phyloP scores from a whole-genome alignment of 495 filamentous ascomycete species.

The Penicillium crystallinum region DNA sequence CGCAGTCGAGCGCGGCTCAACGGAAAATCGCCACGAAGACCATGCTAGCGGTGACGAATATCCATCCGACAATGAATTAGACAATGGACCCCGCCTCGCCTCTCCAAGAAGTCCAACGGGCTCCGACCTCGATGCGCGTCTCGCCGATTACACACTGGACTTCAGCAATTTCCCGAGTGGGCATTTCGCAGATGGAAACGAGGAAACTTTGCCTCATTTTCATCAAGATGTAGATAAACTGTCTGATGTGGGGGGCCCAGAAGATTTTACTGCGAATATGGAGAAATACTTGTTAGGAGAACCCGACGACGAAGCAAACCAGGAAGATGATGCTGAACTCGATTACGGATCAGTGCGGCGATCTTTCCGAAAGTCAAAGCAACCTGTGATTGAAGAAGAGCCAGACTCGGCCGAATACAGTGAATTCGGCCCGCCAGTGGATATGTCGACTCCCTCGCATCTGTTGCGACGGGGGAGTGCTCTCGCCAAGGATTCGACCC shows the following conservation, averaged over 20 bases:
- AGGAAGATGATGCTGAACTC: slow-evolving; percentile 13
- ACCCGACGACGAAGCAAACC: slow-evolving; percentile 7
- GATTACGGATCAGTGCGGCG: slow-evolving; percentile 12
- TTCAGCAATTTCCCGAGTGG: slow-evolving; percentile 42
- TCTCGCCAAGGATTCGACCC: slow-evolving; percentile 31
- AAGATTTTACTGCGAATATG: slow-evolving; percentile 49
- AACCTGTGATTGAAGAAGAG: slow-evolving; percentile 35
- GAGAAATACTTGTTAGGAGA: slow-evolving; percentile 46
- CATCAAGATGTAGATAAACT: slow-evolving; percentile 24
- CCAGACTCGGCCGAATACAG: slow-evolving; percentile 37
- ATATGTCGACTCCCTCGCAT: slow-evolving; percentile 47
- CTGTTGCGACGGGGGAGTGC: slow-evolving; percentile 29
- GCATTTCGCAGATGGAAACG: slow-evolving; percentile 26
- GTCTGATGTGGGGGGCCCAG: slow-evolving; percentile 47
- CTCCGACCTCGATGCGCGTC: slow-evolving; percentile 37
- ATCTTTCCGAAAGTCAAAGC: slow-evolving; percentile 16
- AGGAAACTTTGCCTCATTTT: slow-evolving; percentile 23
- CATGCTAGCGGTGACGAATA: slow-evolving; percentile 1
- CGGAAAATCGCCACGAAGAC: slow-evolving; percentile 3
- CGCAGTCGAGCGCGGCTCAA: slow-evolving; percentile 14
- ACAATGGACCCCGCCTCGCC: slow-evolving; percentile 17
- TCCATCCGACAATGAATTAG: slow-evolving; percentile 16
- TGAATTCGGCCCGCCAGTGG: slow-evolving; percentile 43
- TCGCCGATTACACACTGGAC: slow-evolving; percentile 45
- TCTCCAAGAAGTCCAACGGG: slow-evolving; percentile 25